phyloP scores from a whole-genome alignment of 2,329 filamentous ascomycete species.

The Penicillium capsulatum region DNA sequence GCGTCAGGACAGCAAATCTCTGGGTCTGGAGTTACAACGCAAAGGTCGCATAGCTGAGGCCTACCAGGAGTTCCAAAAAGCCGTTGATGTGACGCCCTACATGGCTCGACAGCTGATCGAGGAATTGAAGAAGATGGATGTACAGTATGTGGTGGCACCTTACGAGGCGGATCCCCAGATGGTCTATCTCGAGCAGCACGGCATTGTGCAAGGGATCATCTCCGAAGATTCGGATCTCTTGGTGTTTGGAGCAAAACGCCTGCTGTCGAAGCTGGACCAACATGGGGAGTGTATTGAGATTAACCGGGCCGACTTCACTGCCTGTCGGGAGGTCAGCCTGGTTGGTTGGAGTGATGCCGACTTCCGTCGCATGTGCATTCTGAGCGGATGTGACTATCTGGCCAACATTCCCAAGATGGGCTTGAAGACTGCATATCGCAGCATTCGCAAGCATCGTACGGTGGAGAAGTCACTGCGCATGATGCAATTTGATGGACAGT shows the following conservation, averaged over 20 bases:
- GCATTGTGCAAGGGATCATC: conserved; percentile 78
- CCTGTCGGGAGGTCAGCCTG: conserved; percentile 80
- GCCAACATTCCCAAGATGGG: conserved; percentile 78
- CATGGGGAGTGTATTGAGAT: conserved; percentile 92
- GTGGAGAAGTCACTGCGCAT: conserved; percentile 77
- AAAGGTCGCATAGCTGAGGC: conserved; percentile 79
- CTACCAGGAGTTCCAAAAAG: conserved; percentile 83
- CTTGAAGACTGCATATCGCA: conserved; percentile 85
- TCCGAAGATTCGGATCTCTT: conserved; percentile 96
- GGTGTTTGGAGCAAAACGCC: conserved; percentile 85
- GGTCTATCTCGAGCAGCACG: conserved; percentile 84
- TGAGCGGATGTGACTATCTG: conserved; percentile 97
- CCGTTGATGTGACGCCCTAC: conserved; percentile 89
- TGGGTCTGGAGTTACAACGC: conserved; percentile 73
- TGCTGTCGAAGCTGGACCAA: conserved; percentile 91
- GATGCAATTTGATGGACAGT: conserved; percentile 85
- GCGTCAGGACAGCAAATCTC: conserved; percentile 69
- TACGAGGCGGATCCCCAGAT: conserved; percentile 98
- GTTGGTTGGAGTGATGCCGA: conserved; percentile 88
- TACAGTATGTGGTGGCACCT: conserved; percentile 88
- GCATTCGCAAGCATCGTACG: conserved; percentile 84
- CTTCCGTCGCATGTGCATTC: conserved; percentile 91
- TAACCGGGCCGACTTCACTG: conserved; percentile 80
- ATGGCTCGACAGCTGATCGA: conserved; percentile 93
- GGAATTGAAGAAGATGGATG: conserved; percentile 72